Evolutionary conservation across 179 eudicot genomes (phyloP).

Genomic region (Beta lomatogona): DNA sequence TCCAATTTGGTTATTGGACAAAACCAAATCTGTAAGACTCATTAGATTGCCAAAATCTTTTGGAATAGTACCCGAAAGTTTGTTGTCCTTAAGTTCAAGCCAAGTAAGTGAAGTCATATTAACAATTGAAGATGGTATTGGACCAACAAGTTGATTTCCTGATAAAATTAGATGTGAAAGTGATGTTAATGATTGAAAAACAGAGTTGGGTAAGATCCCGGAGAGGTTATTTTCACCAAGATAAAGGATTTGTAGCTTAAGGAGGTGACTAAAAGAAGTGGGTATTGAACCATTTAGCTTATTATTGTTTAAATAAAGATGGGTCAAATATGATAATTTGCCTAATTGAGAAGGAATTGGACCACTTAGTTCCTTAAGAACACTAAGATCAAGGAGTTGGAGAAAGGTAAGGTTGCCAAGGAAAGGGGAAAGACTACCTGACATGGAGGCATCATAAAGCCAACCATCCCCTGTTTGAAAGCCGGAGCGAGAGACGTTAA

Average conservation of each 20-base stretch:
- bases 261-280: neutral
- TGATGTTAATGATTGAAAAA: neutral
- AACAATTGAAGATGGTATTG: neutral
- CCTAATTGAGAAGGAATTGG: neutral
- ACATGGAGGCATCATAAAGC: slow-evolving; percentile 44
- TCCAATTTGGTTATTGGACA: neutral
- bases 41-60: neutral
- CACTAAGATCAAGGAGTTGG: neutral
- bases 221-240: neutral
- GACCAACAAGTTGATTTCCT: neutral
- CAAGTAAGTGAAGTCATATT: neutral
- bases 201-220: neutral
- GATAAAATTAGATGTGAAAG: neutral
- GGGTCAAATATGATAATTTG: neutral
- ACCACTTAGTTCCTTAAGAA: neutral
- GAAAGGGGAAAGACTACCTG: neutral
- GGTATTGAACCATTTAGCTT: neutral
- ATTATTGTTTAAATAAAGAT: neutral
- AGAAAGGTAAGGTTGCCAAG: slow-evolving; percentile 4
- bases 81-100: neutral
- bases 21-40: neutral
- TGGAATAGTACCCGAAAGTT: neutral
- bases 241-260: neutral
- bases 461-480: slow-evolving; percentile 34
- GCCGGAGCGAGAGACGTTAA: too few relatives aligned